phyloP scores from a whole-genome alignment of 257 asterid species.

The Parsonsia alboflavescens region DNA sequence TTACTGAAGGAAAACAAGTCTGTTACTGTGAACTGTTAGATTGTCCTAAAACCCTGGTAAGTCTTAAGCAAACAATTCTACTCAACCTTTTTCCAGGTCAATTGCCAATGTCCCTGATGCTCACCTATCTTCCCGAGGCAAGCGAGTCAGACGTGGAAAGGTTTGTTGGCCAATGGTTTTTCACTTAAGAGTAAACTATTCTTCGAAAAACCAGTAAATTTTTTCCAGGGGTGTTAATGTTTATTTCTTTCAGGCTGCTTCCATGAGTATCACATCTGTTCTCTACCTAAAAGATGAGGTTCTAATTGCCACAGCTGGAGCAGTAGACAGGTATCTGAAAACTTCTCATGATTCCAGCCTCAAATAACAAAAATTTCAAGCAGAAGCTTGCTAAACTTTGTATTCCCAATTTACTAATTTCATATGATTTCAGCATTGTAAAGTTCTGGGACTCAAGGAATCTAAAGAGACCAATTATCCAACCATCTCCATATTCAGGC shows the following conservation, averaged over 20 bases:
- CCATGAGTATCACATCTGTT: constrained; percentile 85
- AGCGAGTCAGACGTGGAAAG: constrained; percentile 61
- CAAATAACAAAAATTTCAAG: constrained; percentile 6
- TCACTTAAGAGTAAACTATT: constrained; percentile 1
- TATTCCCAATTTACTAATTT: constrained; percentile 8
- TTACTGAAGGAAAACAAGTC: background rate
- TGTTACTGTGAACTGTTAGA: background rate
- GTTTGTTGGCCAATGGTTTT: constrained; percentile 27
- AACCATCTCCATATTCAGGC: constrained; percentile 56
- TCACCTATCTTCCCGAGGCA: constrained; percentile 50
- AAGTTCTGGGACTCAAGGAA: constrained; percentile 93
- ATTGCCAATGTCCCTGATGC: constrained; percentile 53
- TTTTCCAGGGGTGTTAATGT: constrained; percentile 6
- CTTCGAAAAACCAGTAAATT: background rate
- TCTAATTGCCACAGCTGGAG: constrained; percentile 92
- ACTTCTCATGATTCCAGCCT: constrained; percentile 12
- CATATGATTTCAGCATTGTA: constrained; percentile 39
- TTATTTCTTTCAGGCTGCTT: constrained; percentile 44
- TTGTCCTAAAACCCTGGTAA: background rate
- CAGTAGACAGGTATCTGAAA: constrained; percentile 72
- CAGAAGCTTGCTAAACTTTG: constrained; percentile 13
- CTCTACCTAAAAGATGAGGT: constrained; percentile 81
- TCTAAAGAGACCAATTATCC: constrained; percentile 64
- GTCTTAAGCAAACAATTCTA: background rate
- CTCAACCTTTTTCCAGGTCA: constrained; percentile 43